Evolutionary conservation across 1,284 basidiomycete genomes (phyloP).

Genomic region (Neonothopanus nambi): DNA sequence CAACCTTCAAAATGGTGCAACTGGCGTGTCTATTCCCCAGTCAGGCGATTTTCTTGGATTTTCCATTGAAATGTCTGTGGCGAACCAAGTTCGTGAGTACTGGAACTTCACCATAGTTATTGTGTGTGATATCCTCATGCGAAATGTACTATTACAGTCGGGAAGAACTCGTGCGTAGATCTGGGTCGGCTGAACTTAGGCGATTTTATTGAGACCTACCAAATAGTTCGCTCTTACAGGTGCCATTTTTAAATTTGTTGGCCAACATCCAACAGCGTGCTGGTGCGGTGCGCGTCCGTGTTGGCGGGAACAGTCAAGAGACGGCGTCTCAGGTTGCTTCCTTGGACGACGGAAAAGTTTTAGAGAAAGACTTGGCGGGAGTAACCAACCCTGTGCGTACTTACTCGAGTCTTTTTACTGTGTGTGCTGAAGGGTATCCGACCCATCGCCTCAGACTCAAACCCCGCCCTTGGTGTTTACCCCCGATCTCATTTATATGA

Average conservation of each 20-base stretch:
- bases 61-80: constrained; percentile 56
- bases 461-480: constrained; percentile 55
- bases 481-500: constrained; percentile 47
- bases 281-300: constrained; percentile 60
- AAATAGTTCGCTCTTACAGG: constrained; percentile 49
- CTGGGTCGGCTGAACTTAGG: neutral
- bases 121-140: constrained; percentile 2
- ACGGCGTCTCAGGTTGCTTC: constrained; percentile 41
- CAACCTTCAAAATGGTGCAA: constrained; percentile 4
- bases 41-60: constrained; percentile 54
- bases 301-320: constrained; percentile 72
- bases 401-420: neutral
- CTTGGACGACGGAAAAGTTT: constrained; percentile 34
- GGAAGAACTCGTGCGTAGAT: constrained; percentile 45
- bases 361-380: constrained; percentile 38
- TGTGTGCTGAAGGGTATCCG: constrained; percentile 6
- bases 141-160: constrained; percentile 41
- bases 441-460: constrained; percentile 28
- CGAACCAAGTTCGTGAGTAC: constrained; percentile 43
- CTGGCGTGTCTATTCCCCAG: constrained; percentile 37
- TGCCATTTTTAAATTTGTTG: constrained; percentile 77
- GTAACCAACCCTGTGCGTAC: constrained; percentile 17
- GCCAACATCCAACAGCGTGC: constrained; percentile 61
- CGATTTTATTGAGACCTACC: neutral
- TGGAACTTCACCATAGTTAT: neutral